These are phyloP conservation scores for Adenanthera pavonina DNA, from an alignment of 306 rosid species.

Conservation along the genomic window DNA sequence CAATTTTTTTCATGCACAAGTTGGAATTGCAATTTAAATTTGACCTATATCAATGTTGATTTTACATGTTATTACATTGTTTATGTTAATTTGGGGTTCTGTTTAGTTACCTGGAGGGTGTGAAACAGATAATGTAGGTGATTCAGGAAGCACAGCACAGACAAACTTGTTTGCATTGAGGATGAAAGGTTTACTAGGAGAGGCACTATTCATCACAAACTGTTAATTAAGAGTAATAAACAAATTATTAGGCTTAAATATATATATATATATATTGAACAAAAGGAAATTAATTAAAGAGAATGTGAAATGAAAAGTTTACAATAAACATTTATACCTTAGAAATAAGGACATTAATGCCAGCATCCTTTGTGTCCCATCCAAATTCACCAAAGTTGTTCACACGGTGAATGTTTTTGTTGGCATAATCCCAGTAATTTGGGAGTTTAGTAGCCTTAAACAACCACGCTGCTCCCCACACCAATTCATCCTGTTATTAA, in stretches of 20 bases:
- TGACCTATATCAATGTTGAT: too few species aligned
- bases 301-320: not conserved
- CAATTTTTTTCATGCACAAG: too few species aligned
- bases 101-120: conserved; percentile 51
- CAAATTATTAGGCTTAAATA: not conserved
- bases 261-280: too few species aligned
- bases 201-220: conserved; percentile 41
- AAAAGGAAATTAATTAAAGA: too few species aligned
- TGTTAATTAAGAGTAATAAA: not conserved
- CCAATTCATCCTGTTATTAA: conserved; percentile 57
- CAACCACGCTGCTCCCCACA: conserved; percentile 73
- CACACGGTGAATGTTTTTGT: conserved; percentile 35
- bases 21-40: too few species aligned
- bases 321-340: conserved; percentile 32
- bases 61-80: too few species aligned
- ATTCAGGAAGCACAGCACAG: conserved; percentile 59
- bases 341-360: conserved; percentile 58
- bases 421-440: conserved; percentile 43
- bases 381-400: conserved; percentile 54
- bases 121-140: conserved; percentile 51
- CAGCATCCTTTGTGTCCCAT: conserved; percentile 69
- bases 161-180: conserved; percentile 51
- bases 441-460: conserved; percentile 50
- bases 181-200: conserved; percentile 35
- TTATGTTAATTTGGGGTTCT: too few species aligned